phyloP scores from a whole-genome alignment of 2,329 filamentous ascomycete species.

The Aspergillus piperis region DNA sequence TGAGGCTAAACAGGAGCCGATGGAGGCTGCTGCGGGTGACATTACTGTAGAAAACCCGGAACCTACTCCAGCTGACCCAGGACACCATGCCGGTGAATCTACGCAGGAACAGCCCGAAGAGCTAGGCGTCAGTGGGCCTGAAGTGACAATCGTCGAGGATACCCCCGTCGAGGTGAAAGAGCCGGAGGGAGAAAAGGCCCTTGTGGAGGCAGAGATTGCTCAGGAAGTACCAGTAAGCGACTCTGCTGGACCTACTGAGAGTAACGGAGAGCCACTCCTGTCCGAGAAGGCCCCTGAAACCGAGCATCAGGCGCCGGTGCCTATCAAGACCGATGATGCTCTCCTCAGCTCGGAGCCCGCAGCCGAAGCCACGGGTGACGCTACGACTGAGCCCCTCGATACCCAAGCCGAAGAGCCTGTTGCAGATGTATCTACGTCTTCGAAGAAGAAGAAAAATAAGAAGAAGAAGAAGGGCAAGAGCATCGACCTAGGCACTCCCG shows the following conservation, averaged over 20 bases:
- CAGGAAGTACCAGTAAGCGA: neutral
- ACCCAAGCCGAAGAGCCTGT: slow-evolving; percentile 13
- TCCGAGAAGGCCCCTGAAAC: neutral
- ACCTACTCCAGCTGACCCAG: slow-evolving; percentile 6
- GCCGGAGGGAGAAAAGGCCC: neutral
- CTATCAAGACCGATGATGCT: neutral
- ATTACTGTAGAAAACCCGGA: neutral
- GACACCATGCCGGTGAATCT: slow-evolving; percentile 7
- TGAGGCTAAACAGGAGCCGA: neutral
- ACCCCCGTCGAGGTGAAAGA: neutral
- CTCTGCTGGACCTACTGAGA: neutral
- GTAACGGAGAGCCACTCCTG: neutral
- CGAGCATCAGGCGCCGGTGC: neutral
- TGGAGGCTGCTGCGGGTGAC: neutral
- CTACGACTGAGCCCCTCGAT: neutral
- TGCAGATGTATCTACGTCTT: slow-evolving; percentile 18
- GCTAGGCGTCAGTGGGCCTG: neutral
- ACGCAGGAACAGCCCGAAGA: slow-evolving; percentile 12
- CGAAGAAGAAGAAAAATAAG: slow-evolving; percentile 39
- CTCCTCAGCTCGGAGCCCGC: slow-evolving; percentile 4
- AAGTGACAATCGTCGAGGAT: neutral
- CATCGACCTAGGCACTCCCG: slow-evolving; percentile 18
- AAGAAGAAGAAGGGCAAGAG: slow-evolving; percentile 36
- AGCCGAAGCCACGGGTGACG: slow-evolving; percentile 11
- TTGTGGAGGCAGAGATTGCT: neutral